Evolutionary conservation across 2,329 filamentous ascomycete genomes (phyloP).

Genomic region (Beauveria brongniartii): DNA sequence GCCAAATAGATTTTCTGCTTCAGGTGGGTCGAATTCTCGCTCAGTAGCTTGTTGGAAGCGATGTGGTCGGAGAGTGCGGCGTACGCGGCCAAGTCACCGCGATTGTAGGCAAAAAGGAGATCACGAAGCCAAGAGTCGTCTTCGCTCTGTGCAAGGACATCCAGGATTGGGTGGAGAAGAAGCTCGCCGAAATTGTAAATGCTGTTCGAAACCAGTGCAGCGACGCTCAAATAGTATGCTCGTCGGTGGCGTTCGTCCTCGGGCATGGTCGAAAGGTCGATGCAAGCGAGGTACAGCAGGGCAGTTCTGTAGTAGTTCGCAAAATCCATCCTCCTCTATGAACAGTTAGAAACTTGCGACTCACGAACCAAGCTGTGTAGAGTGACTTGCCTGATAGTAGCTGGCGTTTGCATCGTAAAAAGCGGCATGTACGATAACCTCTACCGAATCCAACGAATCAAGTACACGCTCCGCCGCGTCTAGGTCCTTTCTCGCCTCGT

Average conservation of each 20-base stretch:
- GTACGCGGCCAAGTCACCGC: slow-evolving; percentile 82
- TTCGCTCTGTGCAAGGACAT: slow-evolving; percentile 62
- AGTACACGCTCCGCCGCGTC: slow-evolving; percentile 82
- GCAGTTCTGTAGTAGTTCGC: slow-evolving; percentile 96
- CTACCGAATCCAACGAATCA: slow-evolving; percentile 88
- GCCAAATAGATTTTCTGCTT: slow-evolving; percentile 98
- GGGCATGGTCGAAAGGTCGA: slow-evolving; percentile 70
- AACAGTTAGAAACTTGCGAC: background rate
- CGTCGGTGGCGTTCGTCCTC: slow-evolving; percentile 68
- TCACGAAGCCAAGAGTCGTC: slow-evolving; percentile 84
- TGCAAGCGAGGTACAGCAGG: slow-evolving; percentile 93
- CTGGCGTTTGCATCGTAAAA: slow-evolving; percentile 94
- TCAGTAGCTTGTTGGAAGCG: slow-evolving; percentile 68
- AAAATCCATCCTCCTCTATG: slow-evolving; percentile 71
- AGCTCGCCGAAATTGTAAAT: slow-evolving; percentile 99
- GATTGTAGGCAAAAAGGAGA: slow-evolving; percentile 96
- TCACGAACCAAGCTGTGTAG: background rate
- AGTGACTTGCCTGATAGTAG: slow-evolving; percentile 66
- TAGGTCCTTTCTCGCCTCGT: slow-evolving; percentile 78
- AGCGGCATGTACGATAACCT: slow-evolving; percentile 88
- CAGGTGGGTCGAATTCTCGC: slow-evolving; percentile 72
- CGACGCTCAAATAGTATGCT: slow-evolving; percentile 87
- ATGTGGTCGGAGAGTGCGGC: slow-evolving; percentile 77
- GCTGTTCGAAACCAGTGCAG: slow-evolving; percentile 83
- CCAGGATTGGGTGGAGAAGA: slow-evolving; percentile 92